A percentile compares a stretch with the other conserved stretches of the same genome.
Conservation (phyloP, 208 protist genomes). For the Trypanosoma vivax region DNA sequence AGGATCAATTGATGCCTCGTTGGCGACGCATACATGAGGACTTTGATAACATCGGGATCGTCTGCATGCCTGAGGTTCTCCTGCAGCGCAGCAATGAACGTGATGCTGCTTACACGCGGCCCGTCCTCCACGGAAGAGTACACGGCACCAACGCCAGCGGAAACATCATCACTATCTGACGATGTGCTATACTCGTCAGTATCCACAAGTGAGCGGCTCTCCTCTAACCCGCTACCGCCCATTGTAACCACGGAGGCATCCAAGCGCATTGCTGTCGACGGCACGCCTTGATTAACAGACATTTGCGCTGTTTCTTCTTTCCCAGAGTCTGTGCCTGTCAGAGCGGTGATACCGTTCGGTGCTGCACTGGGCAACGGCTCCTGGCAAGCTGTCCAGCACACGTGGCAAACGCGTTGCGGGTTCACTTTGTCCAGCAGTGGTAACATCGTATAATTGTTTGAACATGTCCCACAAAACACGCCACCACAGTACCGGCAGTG, state of each 20-base stretch:
- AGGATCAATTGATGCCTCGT: conserved; percentile 33
- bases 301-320: no score
- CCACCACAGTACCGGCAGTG: conserved; percentile 27
- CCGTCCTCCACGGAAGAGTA: conserved; percentile 32
- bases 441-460: conserved; percentile 14
- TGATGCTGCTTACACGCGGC: conserved; percentile 21
- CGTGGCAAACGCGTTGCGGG: conserved; percentile 38
- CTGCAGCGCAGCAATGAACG: conserved; percentile 31
- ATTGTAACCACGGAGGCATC: no score
- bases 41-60: conserved; percentile 24
- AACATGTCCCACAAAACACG: conserved; percentile 45
- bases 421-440: conserved; percentile 15
- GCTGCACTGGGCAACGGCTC: neutral
- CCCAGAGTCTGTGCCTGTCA: no score
- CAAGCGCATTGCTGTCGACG: no score
- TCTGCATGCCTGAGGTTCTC: conserved; percentile 30
- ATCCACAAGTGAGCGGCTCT: no score
- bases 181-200: conserved; percentile 10
- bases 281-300: no score
- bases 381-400: conserved; percentile 17
- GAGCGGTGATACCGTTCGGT: neutral
- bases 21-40: conserved; percentile 30
- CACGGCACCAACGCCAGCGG: conserved; percentile 27
- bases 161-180: conserved; percentile 21
- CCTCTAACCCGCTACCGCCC: no score